phyloP scores from a whole-genome alignment of 257 asterid genomes.

The Solanum sitiens region DNA sequence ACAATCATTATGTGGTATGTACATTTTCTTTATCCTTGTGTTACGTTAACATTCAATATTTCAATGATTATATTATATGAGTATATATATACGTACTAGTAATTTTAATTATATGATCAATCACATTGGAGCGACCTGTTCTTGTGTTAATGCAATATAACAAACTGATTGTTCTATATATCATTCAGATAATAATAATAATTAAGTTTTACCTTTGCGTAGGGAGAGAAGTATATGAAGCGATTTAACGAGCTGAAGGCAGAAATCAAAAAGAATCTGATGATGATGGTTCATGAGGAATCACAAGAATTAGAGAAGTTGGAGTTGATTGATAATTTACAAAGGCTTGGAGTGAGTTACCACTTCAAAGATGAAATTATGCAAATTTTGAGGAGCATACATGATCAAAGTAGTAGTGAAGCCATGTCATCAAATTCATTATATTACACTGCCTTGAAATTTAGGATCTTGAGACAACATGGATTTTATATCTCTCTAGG shows the following conservation, averaged over 20 bases:
- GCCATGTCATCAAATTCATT: background rate
- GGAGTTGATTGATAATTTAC: background rate
- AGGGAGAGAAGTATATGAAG: background rate
- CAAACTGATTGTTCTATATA: no score
- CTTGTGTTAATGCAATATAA: no score
- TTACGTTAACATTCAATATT: background rate
- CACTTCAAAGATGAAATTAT: no score
- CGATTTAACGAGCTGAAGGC: background rate
- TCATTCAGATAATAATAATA: no score
- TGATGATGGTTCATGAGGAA: background rate
- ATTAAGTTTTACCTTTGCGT: no score
- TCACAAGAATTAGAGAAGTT: background rate
- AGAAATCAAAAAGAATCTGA: background rate
- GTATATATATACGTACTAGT: no score
- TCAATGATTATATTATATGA: background rate
- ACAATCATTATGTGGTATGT: slow-evolving; percentile 17
- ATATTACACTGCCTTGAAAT: slow-evolving; percentile 16
- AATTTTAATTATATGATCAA: no score
- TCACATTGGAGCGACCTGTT: no score
- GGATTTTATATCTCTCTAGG: slow-evolving; percentile 1
- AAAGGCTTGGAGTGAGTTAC: no score
- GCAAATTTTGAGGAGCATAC: no score
- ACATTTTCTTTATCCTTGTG: no score
- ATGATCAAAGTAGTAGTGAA: background rate
- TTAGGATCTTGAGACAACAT: slow-evolving; percentile 34